Conservation (phyloP, 2,329 filamentous ascomycete genomes). For the Xylariaceae sp. region DNA sequence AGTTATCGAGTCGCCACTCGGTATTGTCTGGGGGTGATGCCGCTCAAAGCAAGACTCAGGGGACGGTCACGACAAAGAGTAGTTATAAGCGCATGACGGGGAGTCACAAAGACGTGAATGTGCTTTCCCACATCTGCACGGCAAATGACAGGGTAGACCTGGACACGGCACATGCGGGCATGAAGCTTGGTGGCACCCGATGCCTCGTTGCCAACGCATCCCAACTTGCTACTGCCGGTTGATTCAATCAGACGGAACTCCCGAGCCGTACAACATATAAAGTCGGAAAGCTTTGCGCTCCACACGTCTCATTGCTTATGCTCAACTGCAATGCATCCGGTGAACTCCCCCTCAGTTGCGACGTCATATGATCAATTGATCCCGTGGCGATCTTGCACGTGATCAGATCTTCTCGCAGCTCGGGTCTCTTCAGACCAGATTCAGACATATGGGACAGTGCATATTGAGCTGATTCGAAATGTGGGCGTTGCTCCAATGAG, state of each 20-base stretch:
- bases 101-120: neutral
- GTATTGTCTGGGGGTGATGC: too few species aligned
- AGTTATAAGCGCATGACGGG: neutral
- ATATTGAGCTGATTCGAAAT: too few species aligned
- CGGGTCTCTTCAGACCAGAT: too few species aligned
- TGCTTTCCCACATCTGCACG: neutral
- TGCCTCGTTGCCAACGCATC: slow-evolving; percentile 16
- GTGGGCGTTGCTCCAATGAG: too few species aligned
- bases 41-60: neutral
- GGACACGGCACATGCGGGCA: slow-evolving; percentile 2
- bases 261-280: slow-evolving; percentile 16
- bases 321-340: neutral
- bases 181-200: slow-evolving; percentile 8
- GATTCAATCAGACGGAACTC: slow-evolving; percentile 2
- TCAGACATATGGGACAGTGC: too few species aligned
- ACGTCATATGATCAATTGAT: slow-evolving; percentile 8
- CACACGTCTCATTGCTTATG: neutral
- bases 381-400: slow-evolving; percentile 2
- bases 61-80: neutral
- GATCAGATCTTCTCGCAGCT: neutral
- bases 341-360: slow-evolving; percentile 13
- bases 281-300: slow-evolving; percentile 4
- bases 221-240: slow-evolving; percentile 2
- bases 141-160: neutral
- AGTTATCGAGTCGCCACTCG: too few species aligned